phyloP scores from a whole-genome alignment of 1,284 basidiomycete genomes.

The Amylostereum chailletii region DNA sequence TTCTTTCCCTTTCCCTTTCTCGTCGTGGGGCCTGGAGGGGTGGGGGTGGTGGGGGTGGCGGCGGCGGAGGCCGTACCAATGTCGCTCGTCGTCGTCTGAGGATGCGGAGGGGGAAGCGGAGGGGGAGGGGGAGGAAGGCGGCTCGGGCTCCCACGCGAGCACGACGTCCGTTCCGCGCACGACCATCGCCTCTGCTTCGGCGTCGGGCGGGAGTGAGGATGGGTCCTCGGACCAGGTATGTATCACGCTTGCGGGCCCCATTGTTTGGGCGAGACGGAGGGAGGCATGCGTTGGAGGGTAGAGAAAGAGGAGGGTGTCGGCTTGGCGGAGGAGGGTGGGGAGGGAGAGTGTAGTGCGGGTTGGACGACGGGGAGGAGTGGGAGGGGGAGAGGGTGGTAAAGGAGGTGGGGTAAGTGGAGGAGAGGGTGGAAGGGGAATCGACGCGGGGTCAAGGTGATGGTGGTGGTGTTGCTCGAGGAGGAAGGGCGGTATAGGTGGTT shows the following conservation, averaged over 20 bases:
- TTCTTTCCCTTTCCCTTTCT: slow-evolving; percentile 15
- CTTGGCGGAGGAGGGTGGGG: slow-evolving; percentile 29
- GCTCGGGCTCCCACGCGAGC: slow-evolving; percentile 34
- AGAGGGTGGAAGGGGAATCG: background rate
- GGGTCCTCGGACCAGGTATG: slow-evolving; percentile 49
- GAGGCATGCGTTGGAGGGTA: slow-evolving; percentile 38
- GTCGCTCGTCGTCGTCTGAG: slow-evolving; percentile 14
- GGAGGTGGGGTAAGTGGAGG: background rate
- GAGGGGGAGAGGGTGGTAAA: background rate
- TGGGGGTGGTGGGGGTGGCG: too few relatives aligned
- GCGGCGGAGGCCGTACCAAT: background rate
- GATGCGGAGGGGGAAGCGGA: slow-evolving; percentile 17
- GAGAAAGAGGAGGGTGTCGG: slow-evolving; percentile 32
- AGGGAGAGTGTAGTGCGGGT: slow-evolving; percentile 21
- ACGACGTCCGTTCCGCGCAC: slow-evolving; percentile 40
- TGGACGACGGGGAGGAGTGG: slow-evolving; percentile 2
- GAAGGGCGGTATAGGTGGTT: background rate
- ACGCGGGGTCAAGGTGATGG: background rate
- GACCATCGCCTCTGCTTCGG: slow-evolving; percentile 57
- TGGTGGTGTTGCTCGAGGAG: background rate
- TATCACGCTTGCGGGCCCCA: slow-evolving; percentile 59
- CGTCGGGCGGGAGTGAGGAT: slow-evolving; percentile 34
- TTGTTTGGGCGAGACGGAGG: slow-evolving; percentile 47
- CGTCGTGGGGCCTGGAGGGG: slow-evolving; percentile 2
- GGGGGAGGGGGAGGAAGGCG: slow-evolving; percentile 19